phyloP scores from a whole-genome alignment of 768 basidiomycete genomes.

The Piloderma croceum region DNA sequence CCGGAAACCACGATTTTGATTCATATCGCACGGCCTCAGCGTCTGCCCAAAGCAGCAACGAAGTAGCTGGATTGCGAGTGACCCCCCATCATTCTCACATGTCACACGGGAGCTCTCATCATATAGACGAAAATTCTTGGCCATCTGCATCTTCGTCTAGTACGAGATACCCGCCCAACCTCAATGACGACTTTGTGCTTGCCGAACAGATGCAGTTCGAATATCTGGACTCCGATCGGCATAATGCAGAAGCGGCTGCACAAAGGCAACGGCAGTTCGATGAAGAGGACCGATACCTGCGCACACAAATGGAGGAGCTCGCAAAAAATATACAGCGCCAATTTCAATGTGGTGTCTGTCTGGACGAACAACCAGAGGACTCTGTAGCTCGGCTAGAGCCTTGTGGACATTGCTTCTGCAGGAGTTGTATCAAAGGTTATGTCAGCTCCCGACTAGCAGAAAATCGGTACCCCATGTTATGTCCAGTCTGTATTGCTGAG shows the following conservation, averaged over 20 bases:
- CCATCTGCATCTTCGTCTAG: no score
- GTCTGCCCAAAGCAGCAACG: no score
- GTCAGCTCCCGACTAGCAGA: conserved; percentile 43
- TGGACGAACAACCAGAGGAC: conserved; percentile 43
- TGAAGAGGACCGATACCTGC: conserved; percentile 34
- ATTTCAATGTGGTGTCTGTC: conserved; percentile 54
- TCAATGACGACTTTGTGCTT: no score
- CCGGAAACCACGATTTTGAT: no score
- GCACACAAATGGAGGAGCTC: conserved; percentile 30
- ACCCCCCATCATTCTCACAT: no score
- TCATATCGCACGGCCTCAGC: no score
- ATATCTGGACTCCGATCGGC: conserved; percentile 9
- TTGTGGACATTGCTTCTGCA: conserved; percentile 52
- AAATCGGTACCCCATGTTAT: conserved; percentile 53
- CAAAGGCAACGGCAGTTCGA: conserved; percentile 34
- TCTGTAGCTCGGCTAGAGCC: conserved; percentile 34
- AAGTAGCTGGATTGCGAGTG: no score
- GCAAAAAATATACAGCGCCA: conserved; percentile 20
- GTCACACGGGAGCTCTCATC: no score
- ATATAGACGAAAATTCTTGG: no score
- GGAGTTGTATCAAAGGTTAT: conserved; percentile 42
- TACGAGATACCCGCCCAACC: no score
- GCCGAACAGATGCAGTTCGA: conserved; percentile 16
- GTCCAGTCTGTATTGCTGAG: conserved; percentile 47
- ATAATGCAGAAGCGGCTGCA: conserved; percentile 19